Evolutionary conservation across 352 stramenopile species (phyloP).

Genomic region (Globisporangium solare): DNA sequence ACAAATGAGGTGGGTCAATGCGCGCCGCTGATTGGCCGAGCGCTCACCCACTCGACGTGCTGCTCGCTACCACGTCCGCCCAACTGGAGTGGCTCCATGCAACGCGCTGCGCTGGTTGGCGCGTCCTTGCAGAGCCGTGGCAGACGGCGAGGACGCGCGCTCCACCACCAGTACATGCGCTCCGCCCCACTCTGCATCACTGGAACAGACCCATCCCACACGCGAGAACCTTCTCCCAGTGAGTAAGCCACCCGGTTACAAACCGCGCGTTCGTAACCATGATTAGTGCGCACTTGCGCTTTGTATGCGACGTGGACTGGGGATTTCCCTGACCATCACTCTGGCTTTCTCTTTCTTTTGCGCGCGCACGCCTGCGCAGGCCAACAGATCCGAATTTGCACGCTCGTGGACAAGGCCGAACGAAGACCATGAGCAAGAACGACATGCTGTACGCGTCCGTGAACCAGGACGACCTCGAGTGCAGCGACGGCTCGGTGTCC

Average conservation of each 20-base stretch:
- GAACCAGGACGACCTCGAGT: slow-evolving; percentile 63
- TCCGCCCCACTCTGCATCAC: background rate
- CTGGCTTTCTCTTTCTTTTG: background rate
- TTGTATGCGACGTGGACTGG: background rate
- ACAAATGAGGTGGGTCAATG: slow-evolving; percentile 10
- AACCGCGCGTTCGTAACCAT: background rate
- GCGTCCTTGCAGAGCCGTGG: background rate
- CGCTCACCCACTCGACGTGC: slow-evolving; percentile 2
- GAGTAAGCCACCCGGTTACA: background rate
- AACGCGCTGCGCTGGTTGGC: background rate
- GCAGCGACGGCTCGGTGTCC: slow-evolving; percentile 26
- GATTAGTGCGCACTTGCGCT: background rate
- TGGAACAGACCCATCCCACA: background rate
- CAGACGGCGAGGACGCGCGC: background rate
- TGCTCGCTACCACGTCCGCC: slow-evolving; percentile 4
- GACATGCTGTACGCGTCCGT: slow-evolving; percentile 65
- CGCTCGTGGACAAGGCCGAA: background rate
- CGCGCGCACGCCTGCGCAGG: background rate
- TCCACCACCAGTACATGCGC: slow-evolving; percentile 7
- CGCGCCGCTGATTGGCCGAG: slow-evolving; percentile 1
- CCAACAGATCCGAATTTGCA: slow-evolving; percentile 8
- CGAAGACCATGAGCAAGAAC: slow-evolving; percentile 11
- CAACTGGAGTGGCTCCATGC: background rate
- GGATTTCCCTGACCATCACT: background rate
- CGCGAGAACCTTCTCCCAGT: background rate